These are phyloP conservation scores for Hydrangea macrophylla DNA, from an alignment of 148 eudicot genomes.

Conservation along the genomic window DNA sequence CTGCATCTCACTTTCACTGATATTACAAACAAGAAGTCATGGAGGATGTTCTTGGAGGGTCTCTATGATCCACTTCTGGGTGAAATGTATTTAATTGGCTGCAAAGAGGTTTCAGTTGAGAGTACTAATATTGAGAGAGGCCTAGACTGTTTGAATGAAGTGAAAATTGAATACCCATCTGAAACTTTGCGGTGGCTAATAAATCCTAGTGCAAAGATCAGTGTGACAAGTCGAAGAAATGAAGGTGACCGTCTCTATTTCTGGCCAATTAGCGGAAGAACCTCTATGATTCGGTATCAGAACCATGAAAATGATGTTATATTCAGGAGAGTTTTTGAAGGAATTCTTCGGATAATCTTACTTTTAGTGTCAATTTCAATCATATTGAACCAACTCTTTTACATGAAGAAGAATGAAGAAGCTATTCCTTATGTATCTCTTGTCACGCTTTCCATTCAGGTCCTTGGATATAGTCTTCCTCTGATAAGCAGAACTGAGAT, in stretches of 20 bases:
- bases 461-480: conserved; percentile 11
- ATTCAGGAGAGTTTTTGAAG: conserved; percentile 17
- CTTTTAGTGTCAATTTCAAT: conserved; percentile 2
- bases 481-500: conserved; percentile 7
- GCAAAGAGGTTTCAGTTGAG: too few relatives aligned
- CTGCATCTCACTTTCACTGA: conserved; percentile 9
- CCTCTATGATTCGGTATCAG: background rate
- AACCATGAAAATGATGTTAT: conserved; percentile 15
- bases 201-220: conserved; percentile 22
- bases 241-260: conserved; percentile 21
- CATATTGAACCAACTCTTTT: conserved; percentile 13
- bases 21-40: too few relatives aligned
- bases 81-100: conserved; percentile 26
- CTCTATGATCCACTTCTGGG: conserved; percentile 24
- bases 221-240: conserved; percentile 20
- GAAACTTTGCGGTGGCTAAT: conserved; percentile 20
- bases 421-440: conserved; percentile 19
- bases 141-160: conserved; percentile 27
- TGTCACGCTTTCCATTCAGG: conserved; percentile 4
- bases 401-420: conserved; percentile 14
- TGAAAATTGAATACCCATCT: conserved; percentile 23
- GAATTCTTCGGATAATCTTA: conserved; percentile 9
- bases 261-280: conserved; percentile 7
- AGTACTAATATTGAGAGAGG: conserved; percentile 16
- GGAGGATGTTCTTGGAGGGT: conserved; percentile 29